Conservation (phyloP, 225 moss, liverwort and hornwort genomes). For the Antitrichia curtipendula region DNA sequence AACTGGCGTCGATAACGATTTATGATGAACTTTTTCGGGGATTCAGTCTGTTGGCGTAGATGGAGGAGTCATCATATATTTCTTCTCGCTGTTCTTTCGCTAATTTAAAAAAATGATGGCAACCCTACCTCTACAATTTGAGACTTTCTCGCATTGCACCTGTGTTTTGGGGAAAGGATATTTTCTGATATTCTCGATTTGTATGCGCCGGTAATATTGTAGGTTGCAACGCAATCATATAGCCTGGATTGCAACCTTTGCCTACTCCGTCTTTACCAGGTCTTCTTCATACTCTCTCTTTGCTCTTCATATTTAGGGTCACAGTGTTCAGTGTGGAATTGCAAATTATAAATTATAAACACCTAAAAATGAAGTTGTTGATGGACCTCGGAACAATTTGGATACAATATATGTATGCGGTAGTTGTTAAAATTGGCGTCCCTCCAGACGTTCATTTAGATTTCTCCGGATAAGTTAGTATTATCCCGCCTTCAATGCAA, state of each 20-base stretch:
- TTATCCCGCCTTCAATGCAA: not conserved
- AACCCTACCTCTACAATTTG: not conserved
- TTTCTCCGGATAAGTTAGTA: not conserved
- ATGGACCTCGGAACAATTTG: not conserved
- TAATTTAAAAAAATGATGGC: not conserved
- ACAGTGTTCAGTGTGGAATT: not conserved
- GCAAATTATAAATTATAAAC: not conserved
- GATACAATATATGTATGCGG: not conserved
- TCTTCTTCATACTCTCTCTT: not conserved
- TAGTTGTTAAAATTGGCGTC: not conserved
- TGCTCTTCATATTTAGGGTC: not conserved
- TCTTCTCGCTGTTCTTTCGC: not conserved
- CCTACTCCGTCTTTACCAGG: constrained; percentile 95
- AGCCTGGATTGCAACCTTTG: constrained; percentile 96
- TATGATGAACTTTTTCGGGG: not conserved
- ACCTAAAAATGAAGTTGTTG: not conserved
- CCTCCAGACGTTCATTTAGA: not conserved
- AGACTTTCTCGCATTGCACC: not conserved
- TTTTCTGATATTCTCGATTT: not conserved
- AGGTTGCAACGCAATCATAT: constrained; percentile 84
- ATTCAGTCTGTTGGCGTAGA: not conserved
- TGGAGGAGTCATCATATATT: not conserved
- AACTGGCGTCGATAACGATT: not conserved
- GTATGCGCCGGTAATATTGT: not conserved
- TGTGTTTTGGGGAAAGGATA: not conserved